Evolutionary conservation across 495 filamentous ascomycete species (phyloP).

Genomic region (Emericellopsis terricola): DNA sequence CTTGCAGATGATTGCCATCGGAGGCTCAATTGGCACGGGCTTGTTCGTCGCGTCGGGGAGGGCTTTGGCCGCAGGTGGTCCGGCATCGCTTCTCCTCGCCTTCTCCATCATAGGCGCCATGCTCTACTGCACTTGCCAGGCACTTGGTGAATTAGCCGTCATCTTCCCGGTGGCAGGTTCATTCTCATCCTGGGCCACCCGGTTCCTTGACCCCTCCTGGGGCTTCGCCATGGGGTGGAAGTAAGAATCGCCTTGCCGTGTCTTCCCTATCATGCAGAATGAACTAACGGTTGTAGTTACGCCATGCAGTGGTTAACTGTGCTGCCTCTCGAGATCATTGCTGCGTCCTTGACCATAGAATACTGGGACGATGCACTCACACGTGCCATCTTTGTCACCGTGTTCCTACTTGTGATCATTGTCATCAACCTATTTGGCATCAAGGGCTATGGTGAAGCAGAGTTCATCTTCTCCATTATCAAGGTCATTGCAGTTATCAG

Average conservation of each 20-base stretch:
- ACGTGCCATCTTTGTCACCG: slow-evolving; percentile 66
- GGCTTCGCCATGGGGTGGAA: slow-evolving; percentile 99
- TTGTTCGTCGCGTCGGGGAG: slow-evolving; percentile 78
- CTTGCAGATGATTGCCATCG: slow-evolving; percentile 94
- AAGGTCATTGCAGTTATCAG: slow-evolving; percentile 79
- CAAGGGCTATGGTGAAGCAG: slow-evolving; percentile 76
- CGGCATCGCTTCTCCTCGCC: slow-evolving; percentile 67
- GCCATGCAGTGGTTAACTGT: slow-evolving; percentile 85
- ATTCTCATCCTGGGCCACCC: slow-evolving; percentile 81
- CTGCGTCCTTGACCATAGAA: slow-evolving; percentile 72
- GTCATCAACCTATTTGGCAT: slow-evolving; percentile 76
- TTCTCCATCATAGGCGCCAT: slow-evolving; percentile 73
- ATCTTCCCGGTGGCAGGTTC: slow-evolving; percentile 82
- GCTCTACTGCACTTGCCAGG: slow-evolving; percentile 84
- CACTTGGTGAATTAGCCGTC: slow-evolving; percentile 84
- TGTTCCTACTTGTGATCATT: slow-evolving; percentile 62
- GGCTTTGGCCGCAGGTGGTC: slow-evolving; percentile 63
- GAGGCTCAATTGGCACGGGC: slow-evolving; percentile 85
- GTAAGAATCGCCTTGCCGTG: slow-evolving; percentile 20
- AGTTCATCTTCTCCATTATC: slow-evolving; percentile 72
- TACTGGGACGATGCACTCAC: slow-evolving; percentile 59
- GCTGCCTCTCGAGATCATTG: slow-evolving; percentile 77
- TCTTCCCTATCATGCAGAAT: too few relatives aligned
- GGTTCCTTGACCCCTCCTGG: slow-evolving; percentile 90
- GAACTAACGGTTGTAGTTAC: slow-evolving; percentile 35